phyloP scores from a whole-genome alignment of 352 stramenopile genomes.

The Lagenidium sp. region DNA sequence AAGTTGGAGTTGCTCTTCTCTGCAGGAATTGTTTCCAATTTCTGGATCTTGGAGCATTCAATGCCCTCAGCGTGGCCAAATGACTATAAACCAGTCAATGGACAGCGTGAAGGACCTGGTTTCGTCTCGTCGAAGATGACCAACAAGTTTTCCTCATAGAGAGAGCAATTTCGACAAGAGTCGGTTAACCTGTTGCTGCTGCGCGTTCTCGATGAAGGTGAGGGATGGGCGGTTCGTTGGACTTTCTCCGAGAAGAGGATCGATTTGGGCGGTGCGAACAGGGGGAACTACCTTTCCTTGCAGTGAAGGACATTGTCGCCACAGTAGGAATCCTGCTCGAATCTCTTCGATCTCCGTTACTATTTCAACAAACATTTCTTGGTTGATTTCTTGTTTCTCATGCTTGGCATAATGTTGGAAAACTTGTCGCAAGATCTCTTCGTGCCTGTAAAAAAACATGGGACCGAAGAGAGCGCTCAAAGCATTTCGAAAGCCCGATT shows the following conservation, averaged over 20 bases:
- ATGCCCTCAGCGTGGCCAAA: too few species aligned
- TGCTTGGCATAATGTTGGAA: constrained; percentile 22
- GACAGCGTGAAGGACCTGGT: too few species aligned
- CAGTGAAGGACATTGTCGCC: constrained; percentile 32
- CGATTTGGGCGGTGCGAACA: background rate
- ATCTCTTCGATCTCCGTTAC: constrained; percentile 54
- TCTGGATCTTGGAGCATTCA: too few species aligned
- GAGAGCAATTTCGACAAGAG: background rate
- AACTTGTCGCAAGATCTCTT: constrained; percentile 24
- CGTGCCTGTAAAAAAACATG: constrained; percentile 46
- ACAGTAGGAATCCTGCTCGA: constrained; percentile 22
- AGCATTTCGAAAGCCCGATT: constrained; percentile 34
- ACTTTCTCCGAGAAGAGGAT: background rate
- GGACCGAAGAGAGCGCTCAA: constrained; percentile 38
- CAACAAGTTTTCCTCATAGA: background rate
- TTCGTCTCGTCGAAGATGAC: too few species aligned
- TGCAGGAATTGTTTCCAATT: too few species aligned
- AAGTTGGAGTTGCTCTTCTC: too few species aligned
- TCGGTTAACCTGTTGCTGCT: background rate
- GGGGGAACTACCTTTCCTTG: background rate
- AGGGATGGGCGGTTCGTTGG: background rate
- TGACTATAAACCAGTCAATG: too few species aligned
- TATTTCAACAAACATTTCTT: constrained; percentile 43
- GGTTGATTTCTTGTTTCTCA: constrained; percentile 31
- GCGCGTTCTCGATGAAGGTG: background rate